These are phyloP conservation scores for Fomitopsis betulina DNA, from an alignment of 1,284 basidiomycete species.

Conservation along the genomic window DNA sequence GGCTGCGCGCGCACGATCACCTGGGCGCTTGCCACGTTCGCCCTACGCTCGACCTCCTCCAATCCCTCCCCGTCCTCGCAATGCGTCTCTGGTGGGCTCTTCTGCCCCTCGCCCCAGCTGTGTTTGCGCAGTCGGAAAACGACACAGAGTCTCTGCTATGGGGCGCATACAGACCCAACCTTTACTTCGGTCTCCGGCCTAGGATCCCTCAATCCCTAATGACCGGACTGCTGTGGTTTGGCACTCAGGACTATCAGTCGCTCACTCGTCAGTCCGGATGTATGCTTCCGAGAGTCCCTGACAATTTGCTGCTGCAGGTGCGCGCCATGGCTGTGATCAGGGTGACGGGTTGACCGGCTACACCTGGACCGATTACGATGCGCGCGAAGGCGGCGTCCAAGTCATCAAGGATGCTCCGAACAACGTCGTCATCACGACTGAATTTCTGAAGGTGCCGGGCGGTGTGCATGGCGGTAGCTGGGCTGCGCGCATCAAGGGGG, in stretches of 20 bases:
- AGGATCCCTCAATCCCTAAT: conserved; percentile 82
- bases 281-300: not conserved
- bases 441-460: conserved; percentile 79
- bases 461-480: conserved; percentile 84
- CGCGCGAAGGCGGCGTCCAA: conserved; percentile 81
- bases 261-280: conserved; percentile 48
- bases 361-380: conserved; percentile 86
- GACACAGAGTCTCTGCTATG: conserved; percentile 72
- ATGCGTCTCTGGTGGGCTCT: conserved; percentile 30
- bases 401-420: conserved; percentile 77
- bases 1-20: not conserved
- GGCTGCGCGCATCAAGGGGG: conserved; percentile 85
- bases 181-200: conserved; percentile 90
- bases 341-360: conserved; percentile 78
- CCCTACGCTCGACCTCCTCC: not conserved
- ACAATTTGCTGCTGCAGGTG: conserved; percentile 38
- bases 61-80: not conserved
- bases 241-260: conserved; percentile 75
- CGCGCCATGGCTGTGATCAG: conserved; percentile 90
- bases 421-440: conserved; percentile 83
- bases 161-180: conserved; percentile 87
- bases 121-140: conserved; percentile 27
- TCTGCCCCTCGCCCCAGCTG: conserved; percentile 22
- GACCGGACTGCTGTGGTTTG: conserved; percentile 92
- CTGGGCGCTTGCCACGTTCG: conserved; percentile 9